Evolutionary conservation across 2,329 filamentous ascomycete genomes (phyloP).

Genomic region (Emmonsiellopsis sp.): DNA sequence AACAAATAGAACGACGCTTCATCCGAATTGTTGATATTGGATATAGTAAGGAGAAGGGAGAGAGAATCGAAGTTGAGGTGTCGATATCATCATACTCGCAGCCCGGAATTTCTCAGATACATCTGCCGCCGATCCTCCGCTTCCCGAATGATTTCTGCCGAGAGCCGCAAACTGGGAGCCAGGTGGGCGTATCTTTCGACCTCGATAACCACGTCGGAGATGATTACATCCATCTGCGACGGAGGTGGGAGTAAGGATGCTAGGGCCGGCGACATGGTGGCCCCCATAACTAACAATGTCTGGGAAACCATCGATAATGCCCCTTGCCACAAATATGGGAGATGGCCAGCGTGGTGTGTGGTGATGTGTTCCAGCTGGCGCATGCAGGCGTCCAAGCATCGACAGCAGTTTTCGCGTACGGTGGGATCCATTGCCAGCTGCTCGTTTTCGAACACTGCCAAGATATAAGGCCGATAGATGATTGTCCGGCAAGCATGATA

Average conservation of each 20-base stretch:
- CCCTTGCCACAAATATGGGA: slow-evolving; percentile 80
- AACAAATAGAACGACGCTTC: too few relatives aligned
- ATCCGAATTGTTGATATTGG: not conserved
- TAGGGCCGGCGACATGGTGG: slow-evolving; percentile 68
- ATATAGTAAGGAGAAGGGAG: not conserved
- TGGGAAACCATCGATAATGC: slow-evolving; percentile 76
- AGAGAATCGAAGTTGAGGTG: not conserved
- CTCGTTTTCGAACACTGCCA: slow-evolving; percentile 71
- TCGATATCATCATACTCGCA: slow-evolving; percentile 4
- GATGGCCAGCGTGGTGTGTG: slow-evolving; percentile 71
- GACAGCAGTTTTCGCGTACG: slow-evolving; percentile 69
- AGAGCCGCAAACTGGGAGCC: slow-evolving; percentile 65
- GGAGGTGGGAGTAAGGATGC: slow-evolving; percentile 53
- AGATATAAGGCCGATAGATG: slow-evolving; percentile 75
- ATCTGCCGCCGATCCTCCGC: slow-evolving; percentile 62
- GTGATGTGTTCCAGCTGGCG: slow-evolving; percentile 70
- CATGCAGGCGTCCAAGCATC: slow-evolving; percentile 71
- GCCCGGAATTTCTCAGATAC: slow-evolving; percentile 16
- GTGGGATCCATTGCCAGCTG: slow-evolving; percentile 60
- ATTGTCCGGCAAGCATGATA: slow-evolving; percentile 83
- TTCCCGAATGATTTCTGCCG: slow-evolving; percentile 73
- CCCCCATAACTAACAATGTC: slow-evolving; percentile 73
- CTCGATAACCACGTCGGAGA: slow-evolving; percentile 67
- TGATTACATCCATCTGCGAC: slow-evolving; percentile 60
- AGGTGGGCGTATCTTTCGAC: slow-evolving; percentile 65